Base-by-base conservation (phyloP, 768 basidiomycete species). In the Gymnopilus dilepis region DNA sequence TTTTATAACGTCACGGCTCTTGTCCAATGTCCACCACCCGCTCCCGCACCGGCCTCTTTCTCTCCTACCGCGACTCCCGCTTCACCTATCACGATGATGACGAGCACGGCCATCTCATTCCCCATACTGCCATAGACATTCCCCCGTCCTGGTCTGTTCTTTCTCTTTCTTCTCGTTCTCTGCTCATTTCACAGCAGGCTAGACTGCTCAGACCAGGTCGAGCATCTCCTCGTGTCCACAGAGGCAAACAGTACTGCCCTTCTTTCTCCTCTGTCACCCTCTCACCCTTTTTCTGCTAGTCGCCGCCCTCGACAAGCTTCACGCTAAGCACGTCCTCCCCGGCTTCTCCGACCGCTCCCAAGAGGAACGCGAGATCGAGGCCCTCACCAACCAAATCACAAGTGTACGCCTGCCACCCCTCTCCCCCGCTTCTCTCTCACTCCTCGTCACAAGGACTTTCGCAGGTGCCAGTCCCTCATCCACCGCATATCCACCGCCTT, bases 271-370 rank as follows among this genome's bases (percentile, higher is more conserved):
- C 64, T 61, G 52, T 57, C 53, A 37, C 65, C 56, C 48, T 64
- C 61, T 62, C 62, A 56, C 53, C 51, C 43, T 58, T 34, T 66
- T 47, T 58, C 33, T 34, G 33, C 65, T 74, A 99, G 97, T 99
- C 70, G 76, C 81, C n/a, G 77, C 85, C 6, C 88, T 99, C 40
- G 97, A 99, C 75, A 97, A 92, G 74, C 86, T 99, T 4, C 97
- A 99, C 67, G 93, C 97, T 65, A 97, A 93, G 73, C 96, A 97
- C 74, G 91, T 90, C 59, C 85, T 99, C 6, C 97, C 97, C 65
- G 97, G 96, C 0, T 99, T 99, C 74, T 86, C 94, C 72, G 97
- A 99, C 84, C 91, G 97, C 55, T 82, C 91, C 2, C 88, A 88
- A 4, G 97, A 99, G 77, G 97, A 99, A 77, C 84, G 88, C 62